Evolutionary conservation across 169 alveolate genomes (phyloP), one percentile per base, ranked within the genome.

Genomic region (Cryptosporidium parvum): DNA sequence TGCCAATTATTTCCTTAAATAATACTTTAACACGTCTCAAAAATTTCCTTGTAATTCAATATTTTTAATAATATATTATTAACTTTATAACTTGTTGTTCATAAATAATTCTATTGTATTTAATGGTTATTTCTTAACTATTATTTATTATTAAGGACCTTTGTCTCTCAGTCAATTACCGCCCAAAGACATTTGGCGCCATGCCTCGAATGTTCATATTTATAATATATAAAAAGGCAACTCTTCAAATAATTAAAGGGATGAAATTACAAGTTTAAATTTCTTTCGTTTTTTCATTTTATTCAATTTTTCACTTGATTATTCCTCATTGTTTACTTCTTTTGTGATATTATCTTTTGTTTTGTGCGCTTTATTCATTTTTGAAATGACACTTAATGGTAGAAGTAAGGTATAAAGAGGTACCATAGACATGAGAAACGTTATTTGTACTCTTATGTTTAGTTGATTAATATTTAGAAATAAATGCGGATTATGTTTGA

Each of bases 1-100:
- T n/a, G 51, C 5, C 72, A n/a, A n/a, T 65, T 33, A 29, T 65
- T 65, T 10, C 31, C 16, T 33, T 65, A 1, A 3, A 7, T 23
- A 29, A 31, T 31, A 31, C 52, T n/a, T 65, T 31, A 33, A 65
- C 72, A 65, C 72, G 72, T 65, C 72, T 65, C 72, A 65, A 65
- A 37, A 35, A 18, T 33, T 37, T 65, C 23, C 4, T 16, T 37
- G 44, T 65, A 7, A 37, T 26, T 33, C 33, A 35, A 21, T 26
- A n/a, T 23, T 56, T 56, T 56, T 8, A 26, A 56, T 26, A 23
- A n/a, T 56, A 56, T 5, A 26, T 56, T 56, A 2, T 23, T 23
- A 23, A n/a, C 12, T 56, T 56, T 23, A 23, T 23, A 18, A 23
- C 35, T 21, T n/a, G 23, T 26, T 21, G 26, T 56, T 56, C n/a